These are phyloP conservation scores for Glaciozyma antarctica DNA, from an alignment of 768 basidiomycete genomes.

Conservation along the genomic window DNA sequence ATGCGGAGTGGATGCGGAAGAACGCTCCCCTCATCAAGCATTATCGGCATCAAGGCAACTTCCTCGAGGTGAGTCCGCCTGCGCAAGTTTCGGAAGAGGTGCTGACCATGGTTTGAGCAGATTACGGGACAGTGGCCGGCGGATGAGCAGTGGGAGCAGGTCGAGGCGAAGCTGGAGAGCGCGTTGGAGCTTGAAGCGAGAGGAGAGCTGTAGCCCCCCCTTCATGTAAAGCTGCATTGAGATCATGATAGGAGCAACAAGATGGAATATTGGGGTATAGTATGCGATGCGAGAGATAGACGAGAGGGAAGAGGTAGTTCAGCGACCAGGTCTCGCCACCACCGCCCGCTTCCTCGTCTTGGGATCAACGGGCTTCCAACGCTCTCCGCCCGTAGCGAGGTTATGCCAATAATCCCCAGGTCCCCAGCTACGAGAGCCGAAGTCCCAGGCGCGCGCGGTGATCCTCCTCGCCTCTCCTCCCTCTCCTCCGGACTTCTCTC, in stretches of 20 bases:
- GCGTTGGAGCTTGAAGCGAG: slow-evolving; percentile 18
- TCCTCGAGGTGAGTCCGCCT: too few relatives aligned
- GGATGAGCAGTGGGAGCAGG: slow-evolving; percentile 20
- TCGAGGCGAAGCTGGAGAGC: slow-evolving; percentile 21
- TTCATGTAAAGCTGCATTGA: too few relatives aligned
- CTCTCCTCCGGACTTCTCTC: background rate
- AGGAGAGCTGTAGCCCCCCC: slow-evolving; percentile 8
- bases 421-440: slow-evolving; percentile 21
- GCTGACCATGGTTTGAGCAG: too few relatives aligned
- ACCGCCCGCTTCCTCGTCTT: background rate
- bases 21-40: too few relatives aligned
- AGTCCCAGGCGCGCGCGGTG: background rate
- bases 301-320: too few relatives aligned
- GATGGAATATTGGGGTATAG: too few relatives aligned
- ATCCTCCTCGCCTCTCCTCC: background rate
- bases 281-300: too few relatives aligned
- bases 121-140: slow-evolving; percentile 7
- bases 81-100: too few relatives aligned
- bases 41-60: too few relatives aligned
- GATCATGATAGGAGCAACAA: too few relatives aligned
- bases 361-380: slow-evolving; percentile 21
- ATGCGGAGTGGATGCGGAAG: too few relatives aligned
- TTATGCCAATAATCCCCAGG: slow-evolving; percentile 34
- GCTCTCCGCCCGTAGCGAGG: slow-evolving; percentile 28
- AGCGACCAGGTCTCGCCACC: too few relatives aligned